These are phyloP conservation scores for Ophiostoma montium DNA, from an alignment of 2,329 filamentous ascomycete species.

Conservation along the genomic window DNA sequence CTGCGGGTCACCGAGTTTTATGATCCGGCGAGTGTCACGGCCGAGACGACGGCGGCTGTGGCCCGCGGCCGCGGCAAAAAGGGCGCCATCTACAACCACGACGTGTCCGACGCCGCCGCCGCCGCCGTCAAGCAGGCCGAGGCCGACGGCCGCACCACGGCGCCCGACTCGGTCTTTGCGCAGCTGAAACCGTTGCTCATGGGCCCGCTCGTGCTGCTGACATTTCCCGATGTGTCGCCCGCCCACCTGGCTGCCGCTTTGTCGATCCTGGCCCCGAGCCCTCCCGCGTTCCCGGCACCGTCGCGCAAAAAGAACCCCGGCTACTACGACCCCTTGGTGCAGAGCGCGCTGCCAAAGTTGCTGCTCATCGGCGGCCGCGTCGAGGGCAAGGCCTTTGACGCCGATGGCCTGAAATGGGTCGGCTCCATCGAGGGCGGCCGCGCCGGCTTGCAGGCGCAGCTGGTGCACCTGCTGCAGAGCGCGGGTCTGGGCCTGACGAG, in stretches of 20 bases:
- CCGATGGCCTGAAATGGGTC: constrained; percentile 49
- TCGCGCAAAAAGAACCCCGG: constrained; percentile 60
- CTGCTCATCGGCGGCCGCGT: constrained; percentile 75
- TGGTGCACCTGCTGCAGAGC: constrained; percentile 68
- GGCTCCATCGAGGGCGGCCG: constrained; percentile 69
- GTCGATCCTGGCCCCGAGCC: constrained; percentile 58
- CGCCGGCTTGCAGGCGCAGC: constrained; percentile 64
- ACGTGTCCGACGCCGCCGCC: constrained; percentile 40
- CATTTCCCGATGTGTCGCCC: constrained; percentile 71
- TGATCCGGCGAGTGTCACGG: constrained; percentile 30
- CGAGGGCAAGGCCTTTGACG: constrained; percentile 73
- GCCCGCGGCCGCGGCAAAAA: constrained; percentile 17
- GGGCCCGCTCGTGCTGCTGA: constrained; percentile 67
- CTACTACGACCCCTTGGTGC: constrained; percentile 67
- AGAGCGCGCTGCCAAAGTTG: constrained; percentile 74
- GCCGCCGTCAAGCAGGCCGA: constrained; percentile 18
- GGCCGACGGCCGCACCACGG: constrained; percentile 17
- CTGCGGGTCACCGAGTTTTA: constrained; percentile 79
- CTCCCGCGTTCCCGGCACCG: constrained; percentile 63
- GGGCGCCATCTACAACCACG: constrained; percentile 32
- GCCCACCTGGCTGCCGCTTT: constrained; percentile 71
- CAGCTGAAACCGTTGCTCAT: constrained; percentile 63
- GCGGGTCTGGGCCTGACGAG: constrained; percentile 64
- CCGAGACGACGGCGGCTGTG: constrained; percentile 11
- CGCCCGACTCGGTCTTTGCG: constrained; percentile 30